phyloP scores from a whole-genome alignment of 495 filamentous ascomycete species.

The Penicillium fimorum region DNA sequence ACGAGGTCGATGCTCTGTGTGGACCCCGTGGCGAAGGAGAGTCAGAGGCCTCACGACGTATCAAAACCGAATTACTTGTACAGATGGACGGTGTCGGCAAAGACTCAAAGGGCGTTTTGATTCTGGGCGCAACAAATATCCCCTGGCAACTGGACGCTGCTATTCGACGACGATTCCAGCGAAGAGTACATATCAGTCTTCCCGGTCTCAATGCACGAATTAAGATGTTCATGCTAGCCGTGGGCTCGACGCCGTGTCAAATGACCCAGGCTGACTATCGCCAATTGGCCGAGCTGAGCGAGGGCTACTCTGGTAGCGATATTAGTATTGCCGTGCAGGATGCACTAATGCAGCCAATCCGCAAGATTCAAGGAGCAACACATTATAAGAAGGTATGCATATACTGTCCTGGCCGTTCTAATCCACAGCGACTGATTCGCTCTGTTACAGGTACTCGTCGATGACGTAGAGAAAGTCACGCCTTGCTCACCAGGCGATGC shows the following conservation, averaged over 20 bases:
- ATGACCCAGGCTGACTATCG: slow-evolving; percentile 75
- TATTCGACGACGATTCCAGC: slow-evolving; percentile 93
- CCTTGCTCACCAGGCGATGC: slow-evolving; percentile 91
- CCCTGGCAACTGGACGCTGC: slow-evolving; percentile 99
- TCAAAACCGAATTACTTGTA: slow-evolving; percentile 97
- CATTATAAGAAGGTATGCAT: slow-evolving; percentile 87
- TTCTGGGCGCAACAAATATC: slow-evolving; percentile 97
- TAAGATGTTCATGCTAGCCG: slow-evolving; percentile 94
- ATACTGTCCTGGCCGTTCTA: slow-evolving; percentile 5
- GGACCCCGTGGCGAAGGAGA: slow-evolving; percentile 96
- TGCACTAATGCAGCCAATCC: slow-evolving; percentile 94
- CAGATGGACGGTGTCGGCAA: slow-evolving; percentile 99
- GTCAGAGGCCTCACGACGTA: slow-evolving; percentile 92
- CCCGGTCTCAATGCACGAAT: slow-evolving; percentile 86
- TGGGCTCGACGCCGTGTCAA: slow-evolving; percentile 87
- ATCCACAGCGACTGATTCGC: slow-evolving; percentile 4
- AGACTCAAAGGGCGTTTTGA: slow-evolving; percentile 88
- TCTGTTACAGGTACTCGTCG: slow-evolving; percentile 60
- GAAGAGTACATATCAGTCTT: slow-evolving; percentile 90
- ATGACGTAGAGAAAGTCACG: slow-evolving; percentile 75
- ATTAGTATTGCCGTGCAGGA: slow-evolving; percentile 96
- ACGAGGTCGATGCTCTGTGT: slow-evolving; percentile 97
- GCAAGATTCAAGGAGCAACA: slow-evolving; percentile 96
- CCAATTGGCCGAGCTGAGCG: slow-evolving; percentile 73
- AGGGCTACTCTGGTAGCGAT: slow-evolving; percentile 94